Base-by-base conservation (phyloP, 371 early-diverging fungal genomes). In the Vavraia culicis region DNA sequence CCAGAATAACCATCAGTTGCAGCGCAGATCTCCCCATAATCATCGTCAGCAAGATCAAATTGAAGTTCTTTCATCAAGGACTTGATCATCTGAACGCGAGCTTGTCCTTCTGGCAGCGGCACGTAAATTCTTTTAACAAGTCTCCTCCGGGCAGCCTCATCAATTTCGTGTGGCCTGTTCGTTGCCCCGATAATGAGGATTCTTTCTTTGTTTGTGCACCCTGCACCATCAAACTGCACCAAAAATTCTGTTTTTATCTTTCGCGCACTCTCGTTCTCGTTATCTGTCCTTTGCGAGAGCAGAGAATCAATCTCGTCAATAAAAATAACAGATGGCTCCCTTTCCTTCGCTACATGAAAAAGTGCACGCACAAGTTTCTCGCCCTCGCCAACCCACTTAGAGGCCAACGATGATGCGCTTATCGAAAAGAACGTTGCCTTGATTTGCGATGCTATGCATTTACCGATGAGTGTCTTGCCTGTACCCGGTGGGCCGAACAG, bases 351-450 rank as follows among this genome's bases (percentile, higher is more conserved):
- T 0, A 86, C 78, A 0, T 82, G 80, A 72, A 89, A 89, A 35
- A 89, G 62, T 11, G 84, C 82, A 0, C 86, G 75, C 1, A 80
- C 86, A 82, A 88, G 80, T 66, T 86, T 86, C 52, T 88, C 90
- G 31, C 85, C 85, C 58, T 89, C 88, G 19, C 89, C 89, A 10
- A 85, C 77, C 85, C 85, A 89, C 62, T 88, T 88, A 9, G 81
- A 80, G 0, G 86, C 86, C 31, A 89, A 69, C 4, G 85, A 80
- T 7, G 83, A 81, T 0, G 83, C 76, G 56, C 77, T 76, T 21
- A 95, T 75, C 1, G 82, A 72, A 59, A 93, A 76, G 66, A 93
- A 95, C 37, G 83, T 83, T 13, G 88, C 84, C 1, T 78, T 72
- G 0, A 82, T 80, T 58, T 88, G 86, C 0, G 77, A 76, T 0